Conservation (phyloP, 176 grass and related monocot genomes). For the Ampelocalamus luodianensis region DNA sequence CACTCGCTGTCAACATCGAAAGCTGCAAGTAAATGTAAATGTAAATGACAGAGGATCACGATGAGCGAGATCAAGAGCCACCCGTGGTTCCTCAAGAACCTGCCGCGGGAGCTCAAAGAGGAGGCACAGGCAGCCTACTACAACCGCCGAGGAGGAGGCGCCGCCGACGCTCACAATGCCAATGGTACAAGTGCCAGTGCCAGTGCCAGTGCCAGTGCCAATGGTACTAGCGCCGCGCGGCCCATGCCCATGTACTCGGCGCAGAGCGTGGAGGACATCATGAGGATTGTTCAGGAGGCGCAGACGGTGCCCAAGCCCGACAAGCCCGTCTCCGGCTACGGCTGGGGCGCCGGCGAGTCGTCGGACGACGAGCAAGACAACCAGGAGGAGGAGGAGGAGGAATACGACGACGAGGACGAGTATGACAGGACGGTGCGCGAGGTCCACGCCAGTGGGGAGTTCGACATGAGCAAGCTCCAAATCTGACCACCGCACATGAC, state of each 20-base stretch:
- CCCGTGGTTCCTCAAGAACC: constrained; percentile 84
- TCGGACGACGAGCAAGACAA: constrained; percentile 48
- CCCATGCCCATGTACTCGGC: constrained; percentile 40
- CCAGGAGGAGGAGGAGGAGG: background rate
- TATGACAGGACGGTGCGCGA: constrained; percentile 71
- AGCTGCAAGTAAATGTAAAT: background rate
- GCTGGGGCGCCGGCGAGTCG: constrained; percentile 49
- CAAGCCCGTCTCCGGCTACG: constrained; percentile 55
- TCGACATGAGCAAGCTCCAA: constrained; percentile 55
- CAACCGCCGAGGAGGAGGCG: constrained; percentile 12
- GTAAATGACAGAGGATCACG: constrained; percentile 61
- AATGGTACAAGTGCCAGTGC: background rate
- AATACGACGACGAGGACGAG: constrained; percentile 50
- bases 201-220: too few relatives aligned
- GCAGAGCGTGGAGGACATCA: constrained; percentile 81
- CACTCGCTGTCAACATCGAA: background rate
- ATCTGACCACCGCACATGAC: constrained; percentile 37
- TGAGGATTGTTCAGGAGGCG: constrained; percentile 76
- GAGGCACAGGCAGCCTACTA: constrained; percentile 73
- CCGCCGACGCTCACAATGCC: background rate
- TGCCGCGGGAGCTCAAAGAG: constrained; percentile 83
- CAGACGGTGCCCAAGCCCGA: constrained; percentile 53
- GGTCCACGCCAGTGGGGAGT: constrained; percentile 77
- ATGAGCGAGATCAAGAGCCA: constrained; percentile 82
- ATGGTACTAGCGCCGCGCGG: background rate